Percentiles rank a stretch among this genome's conserved stretches.
These are phyloP conservation scores for Botrytis porri DNA, from an alignment of 2,329 filamentous ascomycete species.

Conservation along the genomic window DNA sequence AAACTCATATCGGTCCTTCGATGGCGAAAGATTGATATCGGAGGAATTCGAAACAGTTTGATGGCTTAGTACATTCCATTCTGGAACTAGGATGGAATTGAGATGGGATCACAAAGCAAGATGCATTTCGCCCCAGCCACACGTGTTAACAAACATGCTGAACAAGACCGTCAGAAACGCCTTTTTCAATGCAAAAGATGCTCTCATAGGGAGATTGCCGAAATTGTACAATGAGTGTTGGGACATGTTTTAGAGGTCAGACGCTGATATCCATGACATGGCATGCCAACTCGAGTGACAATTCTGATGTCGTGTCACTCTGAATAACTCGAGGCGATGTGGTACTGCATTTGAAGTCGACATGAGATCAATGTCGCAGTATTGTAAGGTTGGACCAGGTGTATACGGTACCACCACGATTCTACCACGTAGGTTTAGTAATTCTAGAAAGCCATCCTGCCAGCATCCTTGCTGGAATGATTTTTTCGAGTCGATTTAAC, in stretches of 20 bases:
- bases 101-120: neutral
- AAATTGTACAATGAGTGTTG: neutral
- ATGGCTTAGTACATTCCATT: conserved; percentile 13
- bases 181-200: conserved; percentile 7
- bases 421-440: neutral
- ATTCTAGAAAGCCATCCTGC: neutral
- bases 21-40: conserved; percentile 13
- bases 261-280: conserved; percentile 8
- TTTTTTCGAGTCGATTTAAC: neutral
- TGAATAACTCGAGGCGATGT: conserved; percentile 13
- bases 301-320: conserved; percentile 15
- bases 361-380: conserved; percentile 16
- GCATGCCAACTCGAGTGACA: conserved; percentile 3
- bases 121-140: conserved; percentile 6
- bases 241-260: conserved; percentile 11
- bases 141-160: conserved; percentile 13
- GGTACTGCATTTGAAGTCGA: conserved; percentile 3
- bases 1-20: conserved; percentile 21
- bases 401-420: neutral
- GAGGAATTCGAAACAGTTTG: neutral
- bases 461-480: neutral
- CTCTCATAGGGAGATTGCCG: neutral
- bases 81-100: conserved; percentile 12
- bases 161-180: neutral
- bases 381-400: neutral